Conservation (phyloP, 2,329 filamentous ascomycete genomes). For the Colletotrichum sojae region DNA sequence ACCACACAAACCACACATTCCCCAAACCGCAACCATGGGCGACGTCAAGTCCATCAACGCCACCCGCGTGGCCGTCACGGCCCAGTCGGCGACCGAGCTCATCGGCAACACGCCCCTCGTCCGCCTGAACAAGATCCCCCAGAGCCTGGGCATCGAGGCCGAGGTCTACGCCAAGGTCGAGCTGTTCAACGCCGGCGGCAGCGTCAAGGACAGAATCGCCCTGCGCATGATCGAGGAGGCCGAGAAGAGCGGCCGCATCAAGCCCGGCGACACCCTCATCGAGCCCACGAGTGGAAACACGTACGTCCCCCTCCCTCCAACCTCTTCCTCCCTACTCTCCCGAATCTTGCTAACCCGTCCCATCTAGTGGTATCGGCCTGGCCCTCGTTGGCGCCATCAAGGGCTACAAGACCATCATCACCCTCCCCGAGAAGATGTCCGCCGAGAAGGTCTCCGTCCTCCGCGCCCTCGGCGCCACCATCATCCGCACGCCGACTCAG, state of each 20-base stretch:
- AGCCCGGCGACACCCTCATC: conserved; percentile 96
- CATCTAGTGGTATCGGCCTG: conserved; percentile 82
- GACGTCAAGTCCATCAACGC: conserved; percentile 40
- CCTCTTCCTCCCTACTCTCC: neutral
- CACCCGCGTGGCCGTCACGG: conserved; percentile 50
- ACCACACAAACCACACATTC: neutral
- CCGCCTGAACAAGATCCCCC: conserved; percentile 91
- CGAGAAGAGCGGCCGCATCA: conserved; percentile 91
- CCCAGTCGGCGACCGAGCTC: conserved; percentile 81
- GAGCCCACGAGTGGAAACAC: conserved; percentile 99
- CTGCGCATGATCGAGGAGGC: conserved; percentile 98
- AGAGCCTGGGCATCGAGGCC: conserved; percentile 89
- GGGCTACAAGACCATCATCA: conserved; percentile 99
- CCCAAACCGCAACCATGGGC: conserved; percentile 36
- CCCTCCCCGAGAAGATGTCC: conserved; percentile 99
- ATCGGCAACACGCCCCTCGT: conserved; percentile 98
- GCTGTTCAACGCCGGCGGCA: conserved; percentile 93
- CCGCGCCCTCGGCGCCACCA: conserved; percentile 93
- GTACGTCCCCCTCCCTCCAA: conserved; percentile 52
- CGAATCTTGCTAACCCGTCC: conserved; percentile 45
- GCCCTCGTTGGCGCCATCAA: conserved; percentile 96
- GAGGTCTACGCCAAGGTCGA: conserved; percentile 93
- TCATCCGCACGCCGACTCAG: conserved; percentile 96
- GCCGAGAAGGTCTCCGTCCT: conserved; percentile 97
- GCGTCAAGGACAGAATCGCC: conserved; percentile 95